phyloP scores from a whole-genome alignment of 768 basidiomycete genomes.

The Coprinopsis marcescibilis region DNA sequence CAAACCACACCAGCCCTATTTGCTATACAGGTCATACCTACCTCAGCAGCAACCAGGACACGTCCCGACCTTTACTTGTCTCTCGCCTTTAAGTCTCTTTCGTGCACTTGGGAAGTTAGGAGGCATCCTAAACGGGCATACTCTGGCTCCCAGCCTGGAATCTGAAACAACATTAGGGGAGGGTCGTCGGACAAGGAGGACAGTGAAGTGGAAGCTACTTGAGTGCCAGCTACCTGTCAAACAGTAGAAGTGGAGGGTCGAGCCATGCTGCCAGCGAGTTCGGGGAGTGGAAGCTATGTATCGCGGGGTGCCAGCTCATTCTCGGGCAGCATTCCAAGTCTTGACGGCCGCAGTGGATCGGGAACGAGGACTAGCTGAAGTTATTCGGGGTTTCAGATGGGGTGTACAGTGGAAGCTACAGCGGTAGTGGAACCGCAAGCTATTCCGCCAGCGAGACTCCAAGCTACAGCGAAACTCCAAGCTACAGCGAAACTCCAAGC shows the following conservation, averaged over 20 bases:
- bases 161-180: slow-evolving; percentile 33
- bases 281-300: slow-evolving; percentile 13
- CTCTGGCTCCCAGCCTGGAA: slow-evolving; percentile 33
- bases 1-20: slow-evolving; percentile 9
- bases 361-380: background rate
- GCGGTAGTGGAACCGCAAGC: background rate
- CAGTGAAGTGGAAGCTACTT: slow-evolving; percentile 20
- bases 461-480: slow-evolving; percentile 16
- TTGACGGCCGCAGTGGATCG: background rate
- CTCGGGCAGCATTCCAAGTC: background rate
- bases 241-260: slow-evolving; percentile 14
- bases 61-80: slow-evolving; percentile 31
- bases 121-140: background rate
- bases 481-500: too few species aligned
- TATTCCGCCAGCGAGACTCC: slow-evolving; percentile 14
- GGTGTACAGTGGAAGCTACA: background rate
- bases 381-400: background rate
- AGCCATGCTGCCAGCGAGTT: slow-evolving; percentile 8
- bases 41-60: slow-evolving; percentile 51
- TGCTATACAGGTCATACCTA: slow-evolving; percentile 35
- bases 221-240: slow-evolving; percentile 23
- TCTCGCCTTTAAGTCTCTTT: slow-evolving; percentile 50
- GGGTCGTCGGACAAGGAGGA: too few species aligned
- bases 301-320: slow-evolving; percentile 7
- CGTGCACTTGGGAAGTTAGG: slow-evolving; percentile 50